Evolutionary conservation across 2,329 filamentous ascomycete species (phyloP).

Genomic region (Xylariaceae sp.): DNA sequence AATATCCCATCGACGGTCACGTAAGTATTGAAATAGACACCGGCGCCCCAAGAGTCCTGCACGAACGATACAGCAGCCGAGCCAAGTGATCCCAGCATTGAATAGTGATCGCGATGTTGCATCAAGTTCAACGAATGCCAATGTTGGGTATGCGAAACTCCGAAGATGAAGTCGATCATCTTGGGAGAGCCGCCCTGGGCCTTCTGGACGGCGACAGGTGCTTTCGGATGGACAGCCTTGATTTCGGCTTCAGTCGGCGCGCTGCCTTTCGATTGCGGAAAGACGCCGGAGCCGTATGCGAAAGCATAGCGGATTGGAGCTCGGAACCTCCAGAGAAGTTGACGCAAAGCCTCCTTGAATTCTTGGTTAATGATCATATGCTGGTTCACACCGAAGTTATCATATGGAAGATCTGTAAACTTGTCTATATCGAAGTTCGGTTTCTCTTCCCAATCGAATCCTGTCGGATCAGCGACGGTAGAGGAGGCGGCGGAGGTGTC

Average conservation of each 20-base stretch:
- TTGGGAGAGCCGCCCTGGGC: constrained; percentile 87
- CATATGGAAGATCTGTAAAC: constrained; percentile 76
- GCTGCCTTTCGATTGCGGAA: constrained; percentile 69
- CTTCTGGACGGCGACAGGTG: constrained; percentile 77
- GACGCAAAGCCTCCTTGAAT: constrained; percentile 86
- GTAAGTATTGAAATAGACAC: constrained; percentile 97
- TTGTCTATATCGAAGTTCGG: constrained; percentile 70
- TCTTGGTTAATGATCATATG: constrained; percentile 95
- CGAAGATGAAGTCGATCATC: constrained; percentile 99
- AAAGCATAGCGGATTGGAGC: constrained; percentile 96
- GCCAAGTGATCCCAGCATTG: constrained; percentile 77
- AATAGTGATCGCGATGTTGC: constrained; percentile 92
- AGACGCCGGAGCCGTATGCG: constrained; percentile 96
- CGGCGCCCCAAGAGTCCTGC: constrained; percentile 87
- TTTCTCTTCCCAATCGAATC: constrained; percentile 72
- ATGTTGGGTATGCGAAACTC: constrained; percentile 90
- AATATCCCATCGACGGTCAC: constrained; percentile 92
- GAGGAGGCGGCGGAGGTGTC: constrained; percentile 25
- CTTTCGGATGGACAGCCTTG: constrained; percentile 75
- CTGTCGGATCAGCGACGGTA: constrained; percentile 20
- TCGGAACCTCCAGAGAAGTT: constrained; percentile 87
- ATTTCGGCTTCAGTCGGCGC: constrained; percentile 59
- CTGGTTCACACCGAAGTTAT: constrained; percentile 90
- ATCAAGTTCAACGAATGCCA: constrained; percentile 93
- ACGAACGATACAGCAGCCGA: constrained; percentile 83